phyloP scores from a whole-genome alignment of 2,329 filamentous ascomycete genomes.

The Fusarium algeriense region DNA sequence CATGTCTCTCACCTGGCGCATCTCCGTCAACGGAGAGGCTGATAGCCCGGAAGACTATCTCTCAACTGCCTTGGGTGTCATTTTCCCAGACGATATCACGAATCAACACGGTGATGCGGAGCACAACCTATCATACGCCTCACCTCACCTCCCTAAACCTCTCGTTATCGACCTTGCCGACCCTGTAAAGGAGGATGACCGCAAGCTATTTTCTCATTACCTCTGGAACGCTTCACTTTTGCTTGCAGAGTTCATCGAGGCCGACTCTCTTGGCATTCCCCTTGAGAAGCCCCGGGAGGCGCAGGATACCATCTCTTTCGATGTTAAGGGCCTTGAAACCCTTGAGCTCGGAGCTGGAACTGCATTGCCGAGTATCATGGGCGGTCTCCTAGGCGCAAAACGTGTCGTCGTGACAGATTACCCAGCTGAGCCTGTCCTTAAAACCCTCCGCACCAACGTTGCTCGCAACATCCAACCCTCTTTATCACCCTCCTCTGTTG shows the following conservation, averaged over 20 bases:
- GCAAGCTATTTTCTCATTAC: conserved; percentile 76
- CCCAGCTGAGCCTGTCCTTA: conserved; percentile 70
- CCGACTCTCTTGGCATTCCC: conserved; percentile 54
- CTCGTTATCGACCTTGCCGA: conserved; percentile 61
- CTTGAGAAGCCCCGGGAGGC: conserved; percentile 32
- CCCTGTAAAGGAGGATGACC: conserved; percentile 64
- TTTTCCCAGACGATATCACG: conserved; percentile 76
- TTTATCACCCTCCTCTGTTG: conserved; percentile 50
- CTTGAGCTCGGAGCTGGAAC: conserved; percentile 78
- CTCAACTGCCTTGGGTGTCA: conserved; percentile 67
- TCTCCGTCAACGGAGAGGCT: conserved; percentile 45
- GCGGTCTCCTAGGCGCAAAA: conserved; percentile 60
- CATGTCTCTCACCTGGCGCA: conserved; percentile 60
- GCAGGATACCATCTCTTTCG: conserved; percentile 50
- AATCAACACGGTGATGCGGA: conserved; percentile 74
- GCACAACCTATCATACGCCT: conserved; percentile 70
- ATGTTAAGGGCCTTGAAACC: conserved; percentile 64
- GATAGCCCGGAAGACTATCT: conserved; percentile 70
- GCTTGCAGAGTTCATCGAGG: conserved; percentile 68
- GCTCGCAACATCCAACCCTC: conserved; percentile 59
- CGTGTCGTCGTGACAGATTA: conserved; percentile 75
- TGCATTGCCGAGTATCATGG: conserved; percentile 65
- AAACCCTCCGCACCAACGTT: conserved; percentile 70
- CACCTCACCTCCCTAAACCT: conserved; percentile 61
- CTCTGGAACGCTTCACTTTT: conserved; percentile 76